Evolutionary conservation across 2,329 filamentous ascomycete genomes (phyloP), one percentile per base, ranked within the genome.

Genomic region (Aspergillus spinulosporus): DNA sequence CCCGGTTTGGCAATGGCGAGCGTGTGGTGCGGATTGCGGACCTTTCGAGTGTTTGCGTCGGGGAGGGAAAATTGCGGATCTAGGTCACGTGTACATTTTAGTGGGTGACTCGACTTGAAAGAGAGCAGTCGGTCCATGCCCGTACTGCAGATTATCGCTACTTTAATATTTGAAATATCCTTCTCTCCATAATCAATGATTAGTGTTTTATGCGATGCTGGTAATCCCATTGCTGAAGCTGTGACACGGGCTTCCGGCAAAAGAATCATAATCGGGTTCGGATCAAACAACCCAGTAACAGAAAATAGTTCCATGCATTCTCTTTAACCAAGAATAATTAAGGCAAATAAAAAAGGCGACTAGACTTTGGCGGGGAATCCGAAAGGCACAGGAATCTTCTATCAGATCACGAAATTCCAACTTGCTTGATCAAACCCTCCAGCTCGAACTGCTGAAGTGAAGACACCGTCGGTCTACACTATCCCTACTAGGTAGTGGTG

Each of bases 281-380:
- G 31, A 57, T 45, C 28, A 37, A 47, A 54, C 28, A 47, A 52
- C 29, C 49, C 50, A 56, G 62, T 39, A 54, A 54, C 52, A 46
- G 59, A 62, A 59, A 52, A 61, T 57, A 64, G 55, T 67, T 63
- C 58, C 66, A 69, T 71, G 66, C 65, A 71, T 72, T 70, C 68
- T 66, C 66, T 72, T 64, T 66, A 66, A 64, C 62, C 61, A 60
- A 62, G 34, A 62, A 65, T 64, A 64, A 65, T 62, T 60, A 57
- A 49, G 53, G n/a, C 43, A 64, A 58, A 57, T 52, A 52, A 40
- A 62, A 62, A 62, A 43, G 48, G 49, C 34, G 52, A 58, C 56
- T 57, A 64, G 58, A 62, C 64, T 65, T 64, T 64, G 62, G 59
- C 61, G 60, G 57, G 57, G 61, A 59, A 57, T 64, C 62, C 61